Evolutionary conservation across 2,329 filamentous ascomycete genomes (phyloP), one percentile per base, ranked within the genome.

Genomic region (Fusarium devonianum): DNA sequence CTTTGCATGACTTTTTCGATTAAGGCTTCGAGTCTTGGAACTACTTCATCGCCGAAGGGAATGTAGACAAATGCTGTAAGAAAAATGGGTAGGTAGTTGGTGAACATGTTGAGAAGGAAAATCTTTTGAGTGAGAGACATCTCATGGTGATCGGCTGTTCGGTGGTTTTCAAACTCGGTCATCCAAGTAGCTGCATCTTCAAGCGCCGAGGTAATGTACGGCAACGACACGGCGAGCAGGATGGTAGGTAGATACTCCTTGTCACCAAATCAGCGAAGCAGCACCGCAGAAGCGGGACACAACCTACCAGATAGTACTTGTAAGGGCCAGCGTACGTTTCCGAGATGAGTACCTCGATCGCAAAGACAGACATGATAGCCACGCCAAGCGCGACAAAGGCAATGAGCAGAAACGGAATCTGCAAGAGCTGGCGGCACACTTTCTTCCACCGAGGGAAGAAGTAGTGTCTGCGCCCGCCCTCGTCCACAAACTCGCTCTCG

Each of bases 61-160:
- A 92, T 85, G 65, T 92, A 92, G 40, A 92, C 81, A 63, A 92
- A 92, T 0, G 89, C 88, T 0, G 88, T 92, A 6, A 92, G 75
- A 54, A 91, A 80, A 34, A 90, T 87, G 1, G 87, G 87, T 1
- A 91, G 77, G 66, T 92, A 92, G 4, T 89, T 88, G 10, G 88
- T 90, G 70, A 92, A 89, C 73, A 91, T 90, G 75, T 88, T 89
- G 66, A 92, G 80, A 23, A 90, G 78, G 50, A 92, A 91, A 7
- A 88, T 81, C 75, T 92, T 92, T 54, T 87, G 82, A 0, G 86
- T 89, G 58, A 89, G 77, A 0, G 87, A 85, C 52, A 84, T 80
- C 53, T 90, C 85, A 64, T 89, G 85, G 14, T 81, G 76, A 38
- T 87, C 85, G 22, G 84, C 78, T 0, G 87, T 91, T 43, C 89